Evolutionary conservation across 768 basidiomycete genomes (phyloP).

Genomic region (Russula griseocarnosa): DNA sequence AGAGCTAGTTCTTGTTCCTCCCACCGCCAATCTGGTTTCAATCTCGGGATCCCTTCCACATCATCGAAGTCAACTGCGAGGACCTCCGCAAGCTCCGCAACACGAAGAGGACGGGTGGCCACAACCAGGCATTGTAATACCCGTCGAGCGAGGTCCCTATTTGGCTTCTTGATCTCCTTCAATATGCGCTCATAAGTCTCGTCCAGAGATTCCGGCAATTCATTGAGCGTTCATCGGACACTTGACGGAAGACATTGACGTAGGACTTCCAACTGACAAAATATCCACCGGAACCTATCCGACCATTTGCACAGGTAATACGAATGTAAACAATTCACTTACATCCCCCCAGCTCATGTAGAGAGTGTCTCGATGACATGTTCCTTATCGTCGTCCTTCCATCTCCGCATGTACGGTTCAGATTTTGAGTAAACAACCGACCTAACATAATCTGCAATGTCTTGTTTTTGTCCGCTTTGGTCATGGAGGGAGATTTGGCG

Average conservation of each 20-base stretch:
- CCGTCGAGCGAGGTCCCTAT: background rate
- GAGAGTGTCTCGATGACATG: background rate
- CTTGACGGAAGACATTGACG: background rate
- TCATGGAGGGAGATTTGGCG: background rate
- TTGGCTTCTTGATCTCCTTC: background rate
- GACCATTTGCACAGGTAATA: background rate
- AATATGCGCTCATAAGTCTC: background rate
- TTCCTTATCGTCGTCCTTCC: background rate
- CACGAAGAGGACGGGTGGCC: background rate
- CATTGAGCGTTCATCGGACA: background rate
- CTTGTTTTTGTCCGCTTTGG: background rate
- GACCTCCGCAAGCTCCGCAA: background rate
- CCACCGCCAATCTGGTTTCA: background rate
- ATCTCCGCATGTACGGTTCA: background rate
- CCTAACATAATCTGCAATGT: background rate
- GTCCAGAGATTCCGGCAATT: background rate
- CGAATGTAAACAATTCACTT: background rate
- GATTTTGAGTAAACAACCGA: background rate
- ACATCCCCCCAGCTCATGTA: background rate
- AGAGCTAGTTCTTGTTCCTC: background rate
- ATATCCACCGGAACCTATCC: background rate
- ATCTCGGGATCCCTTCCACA: background rate
- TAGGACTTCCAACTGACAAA: background rate
- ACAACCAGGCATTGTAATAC: background rate
- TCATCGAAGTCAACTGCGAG: background rate